Conservation (phyloP, 1,284 basidiomycete genomes). For the Xanthoconium separans region DNA sequence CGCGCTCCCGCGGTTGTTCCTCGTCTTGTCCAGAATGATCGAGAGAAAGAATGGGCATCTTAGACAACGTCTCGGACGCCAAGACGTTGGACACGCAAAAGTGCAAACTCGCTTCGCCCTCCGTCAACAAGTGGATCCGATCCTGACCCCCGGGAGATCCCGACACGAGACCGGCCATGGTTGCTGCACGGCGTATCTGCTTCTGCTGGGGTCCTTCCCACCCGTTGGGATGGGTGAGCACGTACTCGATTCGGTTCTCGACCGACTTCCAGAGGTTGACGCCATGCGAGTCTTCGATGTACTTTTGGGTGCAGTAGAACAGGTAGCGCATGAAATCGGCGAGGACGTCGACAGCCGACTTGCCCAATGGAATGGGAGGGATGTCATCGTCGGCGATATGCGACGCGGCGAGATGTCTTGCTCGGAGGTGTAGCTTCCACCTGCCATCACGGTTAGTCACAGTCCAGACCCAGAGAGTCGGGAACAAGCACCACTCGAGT, state of each 20-base stretch:
- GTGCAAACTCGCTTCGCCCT: conserved; percentile 51
- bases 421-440: conserved; percentile 59
- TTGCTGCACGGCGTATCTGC: conserved; percentile 39
- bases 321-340: conserved; percentile 56
- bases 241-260: conserved; percentile 33
- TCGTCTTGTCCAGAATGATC: conserved; percentile 19
- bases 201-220: conserved; percentile 45
- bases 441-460: conserved; percentile 29
- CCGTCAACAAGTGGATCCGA: conserved; percentile 45
- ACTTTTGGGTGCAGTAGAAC: conserved; percentile 42
- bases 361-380: conserved; percentile 47
- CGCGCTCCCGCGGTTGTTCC: conserved; percentile 30
- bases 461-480: background rate
- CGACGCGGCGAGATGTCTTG: conserved; percentile 31
- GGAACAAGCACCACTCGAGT: conserved; percentile 46
- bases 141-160: conserved; percentile 28
- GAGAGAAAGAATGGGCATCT: conserved; percentile 23
- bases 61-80: conserved; percentile 33
- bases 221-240: conserved; percentile 45
- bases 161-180: conserved; percentile 33
- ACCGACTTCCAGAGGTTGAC: conserved; percentile 38
- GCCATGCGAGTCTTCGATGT: conserved; percentile 51
- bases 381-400: conserved; percentile 33
- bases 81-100: conserved; percentile 43
- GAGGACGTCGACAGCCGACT: conserved; percentile 46